A percentile compares a stretch with the other conserved stretches of the same genome.
Evolutionary conservation across 371 early-diverging fungal species (phyloP).

Genomic region (Syncephalastrum monosporum): DNA sequence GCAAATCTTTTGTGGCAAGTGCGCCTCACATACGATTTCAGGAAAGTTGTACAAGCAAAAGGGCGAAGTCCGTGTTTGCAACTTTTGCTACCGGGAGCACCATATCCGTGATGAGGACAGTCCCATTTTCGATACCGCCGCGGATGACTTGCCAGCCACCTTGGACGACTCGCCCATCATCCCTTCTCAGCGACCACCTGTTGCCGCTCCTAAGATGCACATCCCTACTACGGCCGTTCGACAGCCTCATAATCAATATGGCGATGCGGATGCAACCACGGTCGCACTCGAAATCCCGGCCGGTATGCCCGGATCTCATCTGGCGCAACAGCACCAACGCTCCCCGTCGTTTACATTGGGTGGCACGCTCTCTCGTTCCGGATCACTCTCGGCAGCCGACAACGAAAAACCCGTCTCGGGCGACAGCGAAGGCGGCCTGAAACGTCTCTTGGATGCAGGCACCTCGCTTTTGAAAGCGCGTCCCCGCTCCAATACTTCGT

Average conservation of each 20-base stretch:
- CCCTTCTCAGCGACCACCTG: slow-evolving; percentile 42
- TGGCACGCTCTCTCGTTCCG: slow-evolving; percentile 15
- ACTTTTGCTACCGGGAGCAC: slow-evolving; percentile 68
- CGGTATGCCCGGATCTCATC: slow-evolving; percentile 14
- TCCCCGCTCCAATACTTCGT: slow-evolving; percentile 39
- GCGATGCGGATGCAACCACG: slow-evolving; percentile 39
- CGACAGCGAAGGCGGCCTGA: slow-evolving; percentile 21
- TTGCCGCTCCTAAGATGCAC: slow-evolving; percentile 46
- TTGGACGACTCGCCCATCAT: slow-evolving; percentile 24
- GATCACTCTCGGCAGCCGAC: slow-evolving; percentile 14
- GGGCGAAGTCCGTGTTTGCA: slow-evolving; percentile 77
- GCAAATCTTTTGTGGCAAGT: slow-evolving; percentile 80
- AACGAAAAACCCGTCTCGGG: slow-evolving; percentile 1
- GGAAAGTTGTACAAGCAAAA: slow-evolving; percentile 71
- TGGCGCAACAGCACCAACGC: too few relatives aligned
- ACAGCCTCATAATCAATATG: slow-evolving; percentile 32
- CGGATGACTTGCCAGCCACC: slow-evolving; percentile 2
- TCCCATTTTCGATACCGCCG: slow-evolving; percentile 5
- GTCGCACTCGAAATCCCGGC: slow-evolving; percentile 40
- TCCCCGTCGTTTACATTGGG: too few relatives aligned
- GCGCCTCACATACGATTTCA: slow-evolving; percentile 74
- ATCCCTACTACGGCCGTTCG: slow-evolving; percentile 45
- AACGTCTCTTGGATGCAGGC: slow-evolving; percentile 41
- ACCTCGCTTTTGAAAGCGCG: slow-evolving; percentile 35
- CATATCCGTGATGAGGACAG: slow-evolving; percentile 9